These are phyloP conservation scores for Cordyceps tenuipes DNA, from an alignment of 2,329 filamentous ascomycete genomes.

Conservation along the genomic window DNA sequence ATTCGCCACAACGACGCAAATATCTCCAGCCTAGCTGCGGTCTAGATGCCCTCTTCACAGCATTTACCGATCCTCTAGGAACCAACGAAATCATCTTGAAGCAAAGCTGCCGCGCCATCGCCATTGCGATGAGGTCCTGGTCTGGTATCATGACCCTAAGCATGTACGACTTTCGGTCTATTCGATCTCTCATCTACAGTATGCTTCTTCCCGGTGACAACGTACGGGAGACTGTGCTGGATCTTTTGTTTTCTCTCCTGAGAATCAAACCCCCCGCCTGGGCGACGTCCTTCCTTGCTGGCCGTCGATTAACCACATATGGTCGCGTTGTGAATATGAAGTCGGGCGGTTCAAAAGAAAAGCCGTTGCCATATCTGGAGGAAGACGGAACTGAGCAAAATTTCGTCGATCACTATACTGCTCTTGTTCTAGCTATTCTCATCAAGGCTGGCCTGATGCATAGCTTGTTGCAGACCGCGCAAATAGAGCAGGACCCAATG, in stretches of 20 bases:
- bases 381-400: slow-evolving; percentile 68
- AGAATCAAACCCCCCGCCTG: slow-evolving; percentile 87
- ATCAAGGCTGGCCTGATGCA: slow-evolving; percentile 70
- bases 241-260: slow-evolving; percentile 70
- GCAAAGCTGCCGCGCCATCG: slow-evolving; percentile 85
- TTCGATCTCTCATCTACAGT: slow-evolving; percentile 67
- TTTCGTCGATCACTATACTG: slow-evolving; percentile 89
- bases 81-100: slow-evolving; percentile 59
- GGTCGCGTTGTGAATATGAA: slow-evolving; percentile 85
- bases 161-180: slow-evolving; percentile 78
- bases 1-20: slow-evolving; percentile 70
- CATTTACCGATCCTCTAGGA: slow-evolving; percentile 76
- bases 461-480: slow-evolving; percentile 54
- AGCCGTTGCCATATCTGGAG: slow-evolving; percentile 47
- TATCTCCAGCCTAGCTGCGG: slow-evolving; percentile 85
- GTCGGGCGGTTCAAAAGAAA: slow-evolving; percentile 42
- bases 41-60: slow-evolving; percentile 79
- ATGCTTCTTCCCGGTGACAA: slow-evolving; percentile 48
- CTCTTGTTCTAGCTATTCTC: slow-evolving; percentile 76
- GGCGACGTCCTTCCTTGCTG: slow-evolving; percentile 92
- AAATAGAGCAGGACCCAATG: slow-evolving; percentile 57
- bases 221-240: slow-evolving; percentile 70
- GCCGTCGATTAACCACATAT: slow-evolving; percentile 87
- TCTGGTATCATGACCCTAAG: slow-evolving; percentile 81
- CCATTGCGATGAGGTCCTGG: slow-evolving; percentile 88